These are phyloP conservation scores for Eutrema heterophyllum DNA, from an alignment of 345 rosid genomes.

Conservation along the genomic window DNA sequence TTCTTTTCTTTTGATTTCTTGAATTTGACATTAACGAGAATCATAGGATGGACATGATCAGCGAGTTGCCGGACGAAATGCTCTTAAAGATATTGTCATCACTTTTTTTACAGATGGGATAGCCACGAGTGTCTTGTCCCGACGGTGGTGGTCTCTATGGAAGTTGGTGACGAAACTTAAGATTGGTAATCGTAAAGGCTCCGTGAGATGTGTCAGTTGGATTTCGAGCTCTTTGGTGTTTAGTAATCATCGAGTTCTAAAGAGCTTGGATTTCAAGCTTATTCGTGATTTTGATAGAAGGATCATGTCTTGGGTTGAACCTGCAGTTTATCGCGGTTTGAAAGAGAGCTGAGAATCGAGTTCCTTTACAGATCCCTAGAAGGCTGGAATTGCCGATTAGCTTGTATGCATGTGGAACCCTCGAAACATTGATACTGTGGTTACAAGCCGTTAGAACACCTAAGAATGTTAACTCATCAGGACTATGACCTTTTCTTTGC, in stretches of 20 bases:
- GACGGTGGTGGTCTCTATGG: neutral
- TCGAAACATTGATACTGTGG: slow-evolving; percentile 30
- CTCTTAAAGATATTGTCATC: neutral
- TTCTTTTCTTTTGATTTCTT: too few species aligned
- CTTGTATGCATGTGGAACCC: neutral
- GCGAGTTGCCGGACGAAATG: neutral
- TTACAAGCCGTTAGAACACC: slow-evolving; percentile 58
- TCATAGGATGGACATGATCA: neutral
- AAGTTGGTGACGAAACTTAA: neutral
- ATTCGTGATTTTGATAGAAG: too few species aligned
- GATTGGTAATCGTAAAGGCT: neutral
- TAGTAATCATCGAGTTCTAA: neutral
- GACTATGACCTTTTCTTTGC: slow-evolving; percentile 40
- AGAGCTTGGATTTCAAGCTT: neutral
- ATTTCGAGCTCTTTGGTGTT: neutral
- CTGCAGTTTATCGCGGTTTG: neutral
- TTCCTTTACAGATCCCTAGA: neutral
- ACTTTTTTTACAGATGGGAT: neutral
- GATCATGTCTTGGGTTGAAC: neutral
- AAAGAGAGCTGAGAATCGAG: slow-evolving; percentile 2
- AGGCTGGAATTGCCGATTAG: neutral
- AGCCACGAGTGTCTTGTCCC: neutral
- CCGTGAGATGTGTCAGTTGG: too few species aligned
- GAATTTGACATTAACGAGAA: neutral
- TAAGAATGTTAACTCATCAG: slow-evolving; percentile 53